Percentiles rank a stretch among this genome's conserved stretches.
These are phyloP conservation scores for Phylloporus arenicola DNA, from an alignment of 768 basidiomycete genomes.

Conservation along the genomic window DNA sequence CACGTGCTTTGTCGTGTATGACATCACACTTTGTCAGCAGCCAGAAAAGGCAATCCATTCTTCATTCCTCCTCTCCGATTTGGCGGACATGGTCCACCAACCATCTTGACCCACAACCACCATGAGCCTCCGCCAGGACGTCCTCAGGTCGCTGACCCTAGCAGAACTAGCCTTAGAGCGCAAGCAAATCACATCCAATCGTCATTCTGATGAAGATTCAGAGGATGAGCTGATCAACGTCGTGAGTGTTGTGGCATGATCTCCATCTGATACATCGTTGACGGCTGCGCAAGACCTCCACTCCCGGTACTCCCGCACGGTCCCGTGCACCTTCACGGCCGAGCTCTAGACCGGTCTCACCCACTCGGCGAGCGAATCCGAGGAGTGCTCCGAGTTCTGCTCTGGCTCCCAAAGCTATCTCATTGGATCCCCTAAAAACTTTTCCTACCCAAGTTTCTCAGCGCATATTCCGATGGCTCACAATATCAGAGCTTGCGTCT, in stretches of 20 bases:
- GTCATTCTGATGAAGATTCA: slow-evolving; percentile 42
- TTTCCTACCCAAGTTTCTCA: slow-evolving; percentile 83
- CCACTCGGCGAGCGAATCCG: slow-evolving; percentile 16
- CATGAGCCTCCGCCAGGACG: slow-evolving; percentile 66
- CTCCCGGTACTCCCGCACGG: slow-evolving; percentile 61
- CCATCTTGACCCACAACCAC: slow-evolving; percentile 28
- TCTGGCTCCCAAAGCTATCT: slow-evolving; percentile 17
- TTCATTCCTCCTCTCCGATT: background rate
- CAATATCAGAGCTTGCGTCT: slow-evolving; percentile 61
- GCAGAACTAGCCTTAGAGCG: slow-evolving; percentile 28
- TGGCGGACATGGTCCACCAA: background rate
- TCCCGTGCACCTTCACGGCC: slow-evolving; percentile 53
- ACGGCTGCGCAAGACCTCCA: slow-evolving; percentile 45
- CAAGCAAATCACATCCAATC: slow-evolving; percentile 13
- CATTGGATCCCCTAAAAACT: slow-evolving; percentile 56
- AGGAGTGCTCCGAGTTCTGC: slow-evolving; percentile 26
- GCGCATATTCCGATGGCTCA: slow-evolving; percentile 61
- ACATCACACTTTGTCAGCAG: slow-evolving; percentile 22
- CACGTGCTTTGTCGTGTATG: slow-evolving; percentile 8
- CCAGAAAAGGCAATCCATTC: slow-evolving; percentile 7
- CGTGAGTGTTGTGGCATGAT: slow-evolving; percentile 37
- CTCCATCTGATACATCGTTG: slow-evolving; percentile 5
- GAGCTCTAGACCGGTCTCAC: slow-evolving; percentile 41
- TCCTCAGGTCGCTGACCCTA: slow-evolving; percentile 52
- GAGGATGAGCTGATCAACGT: slow-evolving; percentile 70